These are phyloP conservation scores for Nicotiana undulata DNA, from an alignment of 257 asterid species.

Conservation along the genomic window DNA sequence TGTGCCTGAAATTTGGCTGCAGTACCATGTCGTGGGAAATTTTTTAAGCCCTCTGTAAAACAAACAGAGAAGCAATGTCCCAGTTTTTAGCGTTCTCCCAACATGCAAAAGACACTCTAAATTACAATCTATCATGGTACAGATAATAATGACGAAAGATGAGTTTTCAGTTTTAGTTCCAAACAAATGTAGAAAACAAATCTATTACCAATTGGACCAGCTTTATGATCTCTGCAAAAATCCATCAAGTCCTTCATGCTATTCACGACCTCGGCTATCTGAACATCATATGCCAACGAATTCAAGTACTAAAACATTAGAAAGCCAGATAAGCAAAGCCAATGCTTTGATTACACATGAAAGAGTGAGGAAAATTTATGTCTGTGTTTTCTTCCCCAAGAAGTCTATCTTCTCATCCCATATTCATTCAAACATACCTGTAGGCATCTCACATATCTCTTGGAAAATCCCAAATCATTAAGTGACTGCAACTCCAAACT, in stretches of 20 bases:
- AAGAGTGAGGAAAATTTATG: neutral
- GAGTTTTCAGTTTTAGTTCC: neutral
- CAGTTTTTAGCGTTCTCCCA: neutral
- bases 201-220: conserved; percentile 75
- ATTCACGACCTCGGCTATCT: conserved; percentile 96
- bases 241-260: conserved; percentile 97
- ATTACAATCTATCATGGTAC: neutral
- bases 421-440: conserved; percentile 45
- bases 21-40: conserved; percentile 42
- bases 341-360: neutral
- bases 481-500: conserved; percentile 89
- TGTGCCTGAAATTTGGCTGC: conserved; percentile 45
- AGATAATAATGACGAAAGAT: neutral
- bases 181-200: neutral
- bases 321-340: neutral
- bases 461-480: conserved; percentile 90
- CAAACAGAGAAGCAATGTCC: neutral
- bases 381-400: neutral
- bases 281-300: conserved; percentile 15
- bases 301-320: neutral
- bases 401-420: neutral
- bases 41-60: conserved; percentile 80
- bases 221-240: conserved; percentile 67
- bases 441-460: conserved; percentile 90
- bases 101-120: neutral